Evolutionary conservation across 75 land plant genomes (phyloP).

Genomic region (Cupressus sempervirens): DNA sequence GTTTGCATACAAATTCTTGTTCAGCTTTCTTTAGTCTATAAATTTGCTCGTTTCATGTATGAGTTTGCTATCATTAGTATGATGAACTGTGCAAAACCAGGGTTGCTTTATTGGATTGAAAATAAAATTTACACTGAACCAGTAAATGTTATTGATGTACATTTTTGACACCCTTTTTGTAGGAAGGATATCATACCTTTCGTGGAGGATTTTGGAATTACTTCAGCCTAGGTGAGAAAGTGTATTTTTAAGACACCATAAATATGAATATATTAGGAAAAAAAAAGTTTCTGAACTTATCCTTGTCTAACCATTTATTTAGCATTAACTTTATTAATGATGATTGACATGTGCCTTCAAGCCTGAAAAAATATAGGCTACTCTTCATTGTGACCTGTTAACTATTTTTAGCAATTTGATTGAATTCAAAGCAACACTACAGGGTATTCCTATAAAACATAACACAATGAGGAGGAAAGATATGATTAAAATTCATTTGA

Average conservation of each 20-base stretch:
- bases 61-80: not conserved
- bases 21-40: not conserved
- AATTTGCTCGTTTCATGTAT: not conserved
- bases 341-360: not conserved
- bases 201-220: slow-evolving; percentile 99
- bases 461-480: not conserved
- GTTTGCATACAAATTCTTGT: not conserved
- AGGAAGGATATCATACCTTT: slow-evolving; percentile 76
- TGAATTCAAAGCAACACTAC: not conserved
- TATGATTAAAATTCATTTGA: not conserved
- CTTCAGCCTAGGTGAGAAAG: slow-evolving; percentile 82
- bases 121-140: not conserved
- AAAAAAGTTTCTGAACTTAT: not conserved
- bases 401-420: not conserved
- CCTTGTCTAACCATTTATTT: not conserved
- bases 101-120: not conserved
- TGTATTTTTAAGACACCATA: not conserved
- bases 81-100: not conserved
- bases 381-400: not conserved
- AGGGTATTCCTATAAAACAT: not conserved
- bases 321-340: not conserved
- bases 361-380: not conserved
- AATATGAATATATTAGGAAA: not conserved
- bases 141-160: not conserved
- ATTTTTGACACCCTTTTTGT: not conserved